A percentile compares a stretch with the other conserved stretches of the same genome.
These are phyloP conservation scores for Gracilaria gracilis DNA, from an alignment of 23 red algal species.

Conservation along the genomic window DNA sequence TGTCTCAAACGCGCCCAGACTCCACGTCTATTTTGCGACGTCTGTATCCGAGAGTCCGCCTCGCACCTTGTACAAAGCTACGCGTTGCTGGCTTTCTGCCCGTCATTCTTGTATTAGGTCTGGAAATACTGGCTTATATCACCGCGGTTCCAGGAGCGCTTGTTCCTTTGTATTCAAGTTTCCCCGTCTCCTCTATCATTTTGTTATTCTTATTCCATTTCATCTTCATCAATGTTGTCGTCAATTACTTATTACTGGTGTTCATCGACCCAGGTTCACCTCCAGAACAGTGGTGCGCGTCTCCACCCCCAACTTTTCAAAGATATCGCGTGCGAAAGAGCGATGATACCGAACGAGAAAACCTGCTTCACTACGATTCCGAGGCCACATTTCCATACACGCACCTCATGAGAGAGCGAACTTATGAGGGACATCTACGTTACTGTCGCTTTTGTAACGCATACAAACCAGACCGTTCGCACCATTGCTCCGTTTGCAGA, in stretches of 20 bases:
- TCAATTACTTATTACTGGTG: constrained; percentile 79
- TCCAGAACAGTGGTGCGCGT: constrained; percentile 67
- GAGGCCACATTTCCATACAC: constrained; percentile 47
- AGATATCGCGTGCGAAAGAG: neutral
- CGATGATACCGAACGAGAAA: neutral
- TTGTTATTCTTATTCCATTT: constrained; percentile 78
- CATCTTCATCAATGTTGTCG: constrained; percentile 60
- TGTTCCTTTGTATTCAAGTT: constrained; percentile 55
- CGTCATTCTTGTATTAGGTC: constrained; percentile 53
- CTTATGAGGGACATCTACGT: constrained; percentile 72
- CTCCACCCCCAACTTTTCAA: constrained; percentile 50
- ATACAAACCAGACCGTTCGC: constrained; percentile 93
- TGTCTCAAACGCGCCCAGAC: neutral
- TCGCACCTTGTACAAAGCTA: constrained; percentile 45
- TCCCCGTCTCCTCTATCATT: constrained; percentile 28
- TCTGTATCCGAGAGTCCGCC: constrained; percentile 36
- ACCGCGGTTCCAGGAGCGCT: constrained; percentile 71
- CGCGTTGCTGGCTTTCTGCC: constrained; percentile 79
- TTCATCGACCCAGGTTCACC: constrained; percentile 77
- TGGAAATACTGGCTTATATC: constrained; percentile 61
- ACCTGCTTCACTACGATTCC: neutral
- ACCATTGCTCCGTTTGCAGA: constrained; percentile 85
- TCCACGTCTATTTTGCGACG: constrained; percentile 3
- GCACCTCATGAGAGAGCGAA: constrained; percentile 80
- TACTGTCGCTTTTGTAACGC: constrained; percentile 82